phyloP scores from a whole-genome alignment of 495 filamentous ascomycete genomes.

The Astrocystis sublimbata region DNA sequence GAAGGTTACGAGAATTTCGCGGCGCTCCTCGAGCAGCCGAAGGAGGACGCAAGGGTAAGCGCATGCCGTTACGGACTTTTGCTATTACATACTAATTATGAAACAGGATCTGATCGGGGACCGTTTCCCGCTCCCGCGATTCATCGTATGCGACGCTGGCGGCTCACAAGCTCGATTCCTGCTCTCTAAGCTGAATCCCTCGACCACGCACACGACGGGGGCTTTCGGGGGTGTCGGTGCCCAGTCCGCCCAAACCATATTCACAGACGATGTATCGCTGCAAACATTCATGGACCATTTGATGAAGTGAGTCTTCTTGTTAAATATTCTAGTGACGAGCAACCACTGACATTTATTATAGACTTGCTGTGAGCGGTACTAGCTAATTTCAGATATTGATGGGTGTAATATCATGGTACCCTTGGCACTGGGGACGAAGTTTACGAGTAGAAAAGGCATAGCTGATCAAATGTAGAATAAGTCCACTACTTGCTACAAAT shows the following conservation, averaged over 20 bases:
- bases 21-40: slow-evolving; percentile 84
- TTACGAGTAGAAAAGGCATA: neutral
- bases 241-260: slow-evolving; percentile 95
- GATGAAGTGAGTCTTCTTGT: slow-evolving; percentile 78
- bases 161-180: slow-evolving; percentile 98
- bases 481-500: slow-evolving; percentile 7
- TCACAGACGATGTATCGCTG: slow-evolving; percentile 97
- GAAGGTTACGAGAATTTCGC: slow-evolving; percentile 98
- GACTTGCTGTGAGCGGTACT: slow-evolving; percentile 58
- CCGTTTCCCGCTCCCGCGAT: slow-evolving; percentile 94
- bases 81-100: slow-evolving; percentile 17
- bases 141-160: slow-evolving; percentile 98
- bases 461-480: slow-evolving; percentile 4
- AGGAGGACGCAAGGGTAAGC: slow-evolving; percentile 91
- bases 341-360: slow-evolving; percentile 27
- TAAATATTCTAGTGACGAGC: neutral
- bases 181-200: slow-evolving; percentile 96
- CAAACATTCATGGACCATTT: slow-evolving; percentile 99
- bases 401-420: neutral
- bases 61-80: neutral
- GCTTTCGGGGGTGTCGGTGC: slow-evolving; percentile 83
- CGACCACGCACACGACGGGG: slow-evolving; percentile 93
- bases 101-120: slow-evolving; percentile 93
- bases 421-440: neutral
- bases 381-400: slow-evolving; percentile 37